These are phyloP conservation scores for Spizellomyces sp. DNA, from an alignment of 192 early-diverging fungal species.

Conservation along the genomic window DNA sequence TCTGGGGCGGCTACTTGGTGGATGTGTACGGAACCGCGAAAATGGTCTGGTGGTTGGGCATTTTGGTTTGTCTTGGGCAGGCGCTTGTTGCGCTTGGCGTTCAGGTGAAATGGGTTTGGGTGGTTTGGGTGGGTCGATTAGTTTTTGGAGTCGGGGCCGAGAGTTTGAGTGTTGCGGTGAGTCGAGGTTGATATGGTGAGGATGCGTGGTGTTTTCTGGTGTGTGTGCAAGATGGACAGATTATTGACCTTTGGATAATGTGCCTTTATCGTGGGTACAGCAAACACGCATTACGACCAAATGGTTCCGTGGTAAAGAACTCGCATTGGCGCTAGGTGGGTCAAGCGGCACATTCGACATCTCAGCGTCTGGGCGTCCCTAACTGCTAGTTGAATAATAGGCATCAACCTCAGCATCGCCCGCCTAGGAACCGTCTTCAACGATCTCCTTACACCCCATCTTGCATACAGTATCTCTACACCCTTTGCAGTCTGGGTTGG, in stretches of 20 bases:
- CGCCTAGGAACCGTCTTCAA: constrained; percentile 59
- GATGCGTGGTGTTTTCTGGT: too few species aligned
- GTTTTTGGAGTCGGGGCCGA: constrained; percentile 65
- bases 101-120: constrained; percentile 8
- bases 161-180: constrained; percentile 46
- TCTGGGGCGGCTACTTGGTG: constrained; percentile 53
- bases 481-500: constrained; percentile 57
- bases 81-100: constrained; percentile 53
- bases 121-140: constrained; percentile 50
- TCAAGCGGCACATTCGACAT: constrained; percentile 12
- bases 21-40: constrained; percentile 47
- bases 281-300: constrained; percentile 55
- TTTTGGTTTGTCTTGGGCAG: constrained; percentile 48
- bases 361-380: not conserved
- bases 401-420: constrained; percentile 41
- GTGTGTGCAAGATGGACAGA: too few species aligned
- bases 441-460: constrained; percentile 53
- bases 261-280: not conserved
- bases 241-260: not conserved
- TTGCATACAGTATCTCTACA: constrained; percentile 42
- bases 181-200: not conserved
- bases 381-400: not conserved
- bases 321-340: constrained; percentile 57
- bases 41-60: constrained; percentile 43
- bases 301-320: constrained; percentile 57